Evolutionary conservation across 2,329 filamentous ascomycete species (phyloP), one percentile per base, ranked within the genome.

Genomic region (Aaosphaeria arxii): DNA sequence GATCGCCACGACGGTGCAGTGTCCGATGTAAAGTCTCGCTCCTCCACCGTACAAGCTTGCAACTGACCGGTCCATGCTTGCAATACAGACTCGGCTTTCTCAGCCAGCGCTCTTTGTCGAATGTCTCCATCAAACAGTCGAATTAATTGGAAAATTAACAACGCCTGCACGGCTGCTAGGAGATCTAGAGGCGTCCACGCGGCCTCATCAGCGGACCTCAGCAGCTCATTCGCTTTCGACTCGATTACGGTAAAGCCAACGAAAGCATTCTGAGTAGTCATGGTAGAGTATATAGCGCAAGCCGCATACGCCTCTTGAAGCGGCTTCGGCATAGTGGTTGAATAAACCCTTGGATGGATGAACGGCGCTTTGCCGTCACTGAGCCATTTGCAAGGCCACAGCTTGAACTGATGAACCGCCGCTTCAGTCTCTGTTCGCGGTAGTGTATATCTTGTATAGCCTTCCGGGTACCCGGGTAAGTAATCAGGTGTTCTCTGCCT

Each of bases 81-180:
- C 6, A 67, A 42, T 6, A 61, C 39, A 2, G 49, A 44, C n/a
- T 63, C 48, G n/a, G 62, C 49, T 4, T 42, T 29, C 43, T 64
- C 59, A 13, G 61, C 62, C 4, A 57, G 46, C 11, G 47, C 48
- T 13, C 54, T 54, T 42, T 59, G 56, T 7, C 54, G 47, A 7
- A 54, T 54, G 40, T 66, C 54, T 4, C 55, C 59, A 41, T 64
- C 61, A 35, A 61, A 63, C 4, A 66, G 51, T 9, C 63, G 53
- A 9, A 66, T 66, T 13, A 59, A 51, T 31, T 66, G 62, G 39
- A 61, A 65, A 5, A 64, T 49, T n/a, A 62, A 30, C 4, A 66
- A 45, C 2, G 46, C 47, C 43, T 66, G 63, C 4, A 65, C 24
- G 11, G 46, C 42, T 4, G 52, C 52, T 6, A 54, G 45, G n/a